Conservation (phyloP, 2,329 filamentous ascomycete species). For the Hawksworthiomyces lignivorus region DNA sequence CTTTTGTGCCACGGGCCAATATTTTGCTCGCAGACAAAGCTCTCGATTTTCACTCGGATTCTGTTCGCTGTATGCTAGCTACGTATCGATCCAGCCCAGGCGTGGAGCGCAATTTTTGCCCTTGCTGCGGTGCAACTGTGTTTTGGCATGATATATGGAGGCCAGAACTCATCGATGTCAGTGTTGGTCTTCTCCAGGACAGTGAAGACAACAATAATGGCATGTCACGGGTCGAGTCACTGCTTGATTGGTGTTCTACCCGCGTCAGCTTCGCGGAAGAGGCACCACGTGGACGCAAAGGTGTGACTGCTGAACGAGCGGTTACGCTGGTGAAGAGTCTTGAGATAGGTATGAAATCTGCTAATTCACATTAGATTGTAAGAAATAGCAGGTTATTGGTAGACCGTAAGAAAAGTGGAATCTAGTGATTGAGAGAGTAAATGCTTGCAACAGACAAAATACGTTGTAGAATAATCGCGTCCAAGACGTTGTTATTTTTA, state of each 20-base stretch:
- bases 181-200: slow-evolving; percentile 49
- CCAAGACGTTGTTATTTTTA: too few relatives aligned
- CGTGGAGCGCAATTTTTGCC: slow-evolving; percentile 55
- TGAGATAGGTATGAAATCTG: slow-evolving; percentile 8
- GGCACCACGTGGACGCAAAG: slow-evolving; percentile 24
- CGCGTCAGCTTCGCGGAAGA: slow-evolving; percentile 55
- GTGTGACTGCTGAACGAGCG: slow-evolving; percentile 21
- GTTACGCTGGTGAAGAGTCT: slow-evolving; percentile 20
- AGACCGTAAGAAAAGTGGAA: too few relatives aligned
- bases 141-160: slow-evolving; percentile 53
- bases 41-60: neutral
- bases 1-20: slow-evolving; percentile 54
- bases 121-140: slow-evolving; percentile 52
- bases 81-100: slow-evolving; percentile 46
- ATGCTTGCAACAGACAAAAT: too few relatives aligned
- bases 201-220: slow-evolving; percentile 32
- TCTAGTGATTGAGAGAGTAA: too few relatives aligned
- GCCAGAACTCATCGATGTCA: slow-evolving; percentile 54
- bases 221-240: slow-evolving; percentile 45
- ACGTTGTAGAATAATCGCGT: too few relatives aligned
- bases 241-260: slow-evolving; percentile 54
- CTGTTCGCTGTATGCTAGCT: slow-evolving; percentile 10
- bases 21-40: slow-evolving; percentile 32
- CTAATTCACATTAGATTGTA: too few relatives aligned
- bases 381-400: too few relatives aligned